Conservation (phyloP, 768 basidiomycete species). For the Boletus subparvulus region DNA sequence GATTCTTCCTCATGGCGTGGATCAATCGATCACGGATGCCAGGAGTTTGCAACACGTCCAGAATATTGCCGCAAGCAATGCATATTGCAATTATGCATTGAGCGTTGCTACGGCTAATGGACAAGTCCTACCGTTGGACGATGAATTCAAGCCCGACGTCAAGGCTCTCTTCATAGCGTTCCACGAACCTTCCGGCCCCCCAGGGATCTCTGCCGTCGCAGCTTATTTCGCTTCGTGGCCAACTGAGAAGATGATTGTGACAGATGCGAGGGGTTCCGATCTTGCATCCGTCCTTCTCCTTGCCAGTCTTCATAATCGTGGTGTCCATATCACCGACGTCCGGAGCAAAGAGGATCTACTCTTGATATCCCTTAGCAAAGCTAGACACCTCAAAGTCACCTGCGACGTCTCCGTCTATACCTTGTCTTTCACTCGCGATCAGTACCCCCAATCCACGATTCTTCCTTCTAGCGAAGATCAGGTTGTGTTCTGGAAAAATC, state of each 20-base stretch:
- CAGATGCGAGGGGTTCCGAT: conserved; percentile 88
- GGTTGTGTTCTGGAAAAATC: conserved; percentile 78
- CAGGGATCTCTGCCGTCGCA: conserved; percentile 73
- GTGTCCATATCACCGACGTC: conserved; percentile 89
- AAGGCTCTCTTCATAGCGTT: conserved; percentile 89
- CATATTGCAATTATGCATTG: conserved; percentile 88
- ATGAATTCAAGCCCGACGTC: conserved; percentile 75
- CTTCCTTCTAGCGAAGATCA: conserved; percentile 80
- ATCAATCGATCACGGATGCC: conserved; percentile 64
- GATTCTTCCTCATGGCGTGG: conserved; percentile 69
- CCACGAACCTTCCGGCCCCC: conserved; percentile 44
- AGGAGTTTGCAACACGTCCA: conserved; percentile 68
- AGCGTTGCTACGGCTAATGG: conserved; percentile 70
- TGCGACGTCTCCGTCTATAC: conserved; percentile 94
- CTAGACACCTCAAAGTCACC: conserved; percentile 89
- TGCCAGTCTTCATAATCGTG: conserved; percentile 88
- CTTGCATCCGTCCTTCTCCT: conserved; percentile 91
- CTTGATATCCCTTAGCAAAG: conserved; percentile 92
- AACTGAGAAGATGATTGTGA: conserved; percentile 86
- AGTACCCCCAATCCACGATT: conserved; percentile 62
- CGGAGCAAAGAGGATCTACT: conserved; percentile 82
- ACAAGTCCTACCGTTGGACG: conserved; percentile 64
- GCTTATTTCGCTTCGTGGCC: conserved; percentile 92
- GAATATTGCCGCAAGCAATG: conserved; percentile 55
- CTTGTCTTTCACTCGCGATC: conserved; percentile 79